Evolutionary conservation across 2,329 filamentous ascomycete genomes (phyloP), one percentile per base, ranked within the genome.

Genomic region (Fusarium xyrophilum): DNA sequence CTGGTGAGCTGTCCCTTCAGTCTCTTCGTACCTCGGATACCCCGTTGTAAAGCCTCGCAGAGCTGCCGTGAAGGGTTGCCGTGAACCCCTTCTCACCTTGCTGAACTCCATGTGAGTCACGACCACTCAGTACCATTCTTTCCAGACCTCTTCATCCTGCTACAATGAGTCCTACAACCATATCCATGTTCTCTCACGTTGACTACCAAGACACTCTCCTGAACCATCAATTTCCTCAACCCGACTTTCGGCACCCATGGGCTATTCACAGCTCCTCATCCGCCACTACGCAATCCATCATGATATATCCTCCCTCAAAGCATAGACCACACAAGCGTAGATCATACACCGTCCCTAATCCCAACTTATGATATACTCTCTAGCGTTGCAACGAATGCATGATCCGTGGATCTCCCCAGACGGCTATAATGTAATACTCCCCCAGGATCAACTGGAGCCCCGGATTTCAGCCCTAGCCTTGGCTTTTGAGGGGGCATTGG

Each of bases 381-480:
- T 53, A 53, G 51, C 51, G 51, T 53, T 19, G 7, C 51, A 30
- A 1, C 23, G 23, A 25, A 27, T 53, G 51, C 38, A 44, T 46
- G 46, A 50, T 50, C 46, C 46, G 46, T 50, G 46, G 46, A 50
- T 50, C 27, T 44, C 51, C 50, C 51, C 38, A 53, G 51, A 46
- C 38, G 51, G 51, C 51, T 53, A 53, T 53, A 30, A 46, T 38
- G 51, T 53, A 53, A 46, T 53, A 46, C 3, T 42, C 32, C 28
- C 51, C 51, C 51, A 53, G 51, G 23, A 23, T 53, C 38, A 53
- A 46, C 51, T 53, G 51, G 38, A 38, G 51, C 51, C 51, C 50
- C 51, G 39, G 51, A 53, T 53, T 33, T 32, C 28, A 53, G 23
- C 51, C 51, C 38, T 46, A 30, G 12, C 17, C 38, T 53, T 46